These are phyloP conservation scores for Brachypodium distachyon DNA, from an alignment of 202 grass and related monocot species.

Conservation along the genomic window DNA sequence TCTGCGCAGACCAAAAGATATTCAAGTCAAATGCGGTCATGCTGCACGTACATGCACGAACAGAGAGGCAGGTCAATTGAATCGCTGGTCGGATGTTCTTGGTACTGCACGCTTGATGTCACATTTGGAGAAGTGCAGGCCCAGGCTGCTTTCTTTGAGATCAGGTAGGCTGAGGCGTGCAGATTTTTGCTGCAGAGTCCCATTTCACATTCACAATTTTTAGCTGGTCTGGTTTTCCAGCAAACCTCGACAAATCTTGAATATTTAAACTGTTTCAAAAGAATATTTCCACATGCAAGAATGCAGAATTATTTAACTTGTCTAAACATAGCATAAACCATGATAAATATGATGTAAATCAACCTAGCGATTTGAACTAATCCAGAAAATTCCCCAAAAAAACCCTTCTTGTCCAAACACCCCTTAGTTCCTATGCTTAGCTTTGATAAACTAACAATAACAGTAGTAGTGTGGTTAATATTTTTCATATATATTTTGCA, in stretches of 20 bases:
- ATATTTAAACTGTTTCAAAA: background rate
- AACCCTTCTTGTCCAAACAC: background rate
- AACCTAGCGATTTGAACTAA: background rate
- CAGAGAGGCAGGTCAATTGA: background rate
- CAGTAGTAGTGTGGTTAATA: background rate
- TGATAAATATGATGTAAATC: background rate
- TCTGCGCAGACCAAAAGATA: background rate
- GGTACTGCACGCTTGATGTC: background rate
- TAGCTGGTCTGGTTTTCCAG: background rate
- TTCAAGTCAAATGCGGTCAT: constrained; percentile 7
- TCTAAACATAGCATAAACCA: background rate
- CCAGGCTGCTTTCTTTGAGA: background rate
- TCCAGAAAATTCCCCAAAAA: background rate
- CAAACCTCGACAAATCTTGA: background rate
- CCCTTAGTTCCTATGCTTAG: background rate
- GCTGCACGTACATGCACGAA: background rate
- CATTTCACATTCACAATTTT: background rate
- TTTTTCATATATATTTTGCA: background rate
- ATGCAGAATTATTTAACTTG: background rate
- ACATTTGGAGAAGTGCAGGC: background rate
- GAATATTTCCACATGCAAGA: background rate
- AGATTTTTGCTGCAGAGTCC: constrained; percentile 1
- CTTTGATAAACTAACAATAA: background rate
- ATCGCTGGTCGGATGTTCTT: background rate
- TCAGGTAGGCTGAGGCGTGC: background rate